Percentiles rank a stretch among this genome's conserved stretches.
Conservation (phyloP, 768 basidiomycete genomes). For the Rhizopogon vinicolor region DNA sequence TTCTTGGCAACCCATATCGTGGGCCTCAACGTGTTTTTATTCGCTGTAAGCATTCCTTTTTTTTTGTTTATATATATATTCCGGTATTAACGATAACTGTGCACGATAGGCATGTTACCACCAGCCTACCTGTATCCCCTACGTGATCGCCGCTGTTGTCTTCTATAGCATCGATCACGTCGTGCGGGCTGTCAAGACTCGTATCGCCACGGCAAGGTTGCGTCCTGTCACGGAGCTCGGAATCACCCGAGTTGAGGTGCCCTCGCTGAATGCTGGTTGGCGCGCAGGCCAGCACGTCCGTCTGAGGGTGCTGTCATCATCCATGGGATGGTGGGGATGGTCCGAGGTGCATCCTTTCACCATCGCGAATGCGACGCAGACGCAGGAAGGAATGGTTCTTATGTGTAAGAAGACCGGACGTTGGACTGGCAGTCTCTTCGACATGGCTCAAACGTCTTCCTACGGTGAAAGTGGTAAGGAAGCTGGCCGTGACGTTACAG, state of each 20-base stretch:
- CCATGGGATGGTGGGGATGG: constrained; percentile 34
- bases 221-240: constrained; percentile 40
- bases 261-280: constrained; percentile 46
- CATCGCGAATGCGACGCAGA: constrained; percentile 38
- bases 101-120: constrained; percentile 20
- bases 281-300: constrained; percentile 59
- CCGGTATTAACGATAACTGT: background rate
- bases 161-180: constrained; percentile 44
- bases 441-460: constrained; percentile 30
- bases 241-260: constrained; percentile 43
- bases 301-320: constrained; percentile 38
- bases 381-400: constrained; percentile 42
- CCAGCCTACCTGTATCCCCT: constrained; percentile 29
- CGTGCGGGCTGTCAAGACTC: constrained; percentile 42
- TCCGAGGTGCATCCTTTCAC: constrained; percentile 51
- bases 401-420: constrained; percentile 46
- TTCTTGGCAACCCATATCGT: constrained; percentile 39
- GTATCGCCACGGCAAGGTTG: constrained; percentile 39
- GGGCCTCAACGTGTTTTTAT: constrained; percentile 38
- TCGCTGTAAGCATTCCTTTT: constrained; percentile 21
- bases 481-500: constrained; percentile 19
- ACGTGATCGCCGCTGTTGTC: constrained; percentile 32
- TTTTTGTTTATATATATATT: background rate
- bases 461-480: constrained; percentile 15
- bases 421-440: constrained; percentile 44